These are phyloP conservation scores for Closterium sp. DNA, from an alignment of 139 green algal species.

Conservation along the genomic window DNA sequence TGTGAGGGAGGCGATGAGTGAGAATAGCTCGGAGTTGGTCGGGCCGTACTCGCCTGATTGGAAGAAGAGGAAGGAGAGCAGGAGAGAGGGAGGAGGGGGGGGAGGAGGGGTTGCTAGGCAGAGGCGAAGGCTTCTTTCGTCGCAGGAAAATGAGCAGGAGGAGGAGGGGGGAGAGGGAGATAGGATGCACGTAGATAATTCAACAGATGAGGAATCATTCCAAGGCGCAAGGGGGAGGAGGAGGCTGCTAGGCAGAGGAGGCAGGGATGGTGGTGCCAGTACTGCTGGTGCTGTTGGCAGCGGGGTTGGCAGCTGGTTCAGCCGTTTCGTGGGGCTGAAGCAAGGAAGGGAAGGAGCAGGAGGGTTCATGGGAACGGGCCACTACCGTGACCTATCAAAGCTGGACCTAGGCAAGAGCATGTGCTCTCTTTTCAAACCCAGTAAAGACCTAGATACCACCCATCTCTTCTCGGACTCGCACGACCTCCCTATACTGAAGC, in stretches of 20 bases:
- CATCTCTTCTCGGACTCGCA: neutral
- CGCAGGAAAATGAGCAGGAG: neutral
- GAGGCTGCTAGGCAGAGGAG: neutral
- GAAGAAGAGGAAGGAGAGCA: neutral
- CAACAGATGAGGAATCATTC: neutral
- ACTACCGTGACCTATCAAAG: slow-evolving; percentile 25
- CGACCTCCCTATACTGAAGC: slow-evolving; percentile 1
- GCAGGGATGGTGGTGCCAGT: too few species aligned
- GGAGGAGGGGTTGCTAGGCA: neutral
- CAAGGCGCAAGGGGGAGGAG: neutral
- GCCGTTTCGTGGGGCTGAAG: neutral
- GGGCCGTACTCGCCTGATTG: neutral
- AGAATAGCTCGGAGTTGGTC: neutral
- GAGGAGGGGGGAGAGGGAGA: neutral
- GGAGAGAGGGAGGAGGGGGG: neutral
- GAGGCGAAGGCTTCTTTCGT: neutral
- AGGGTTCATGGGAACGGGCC: neutral
- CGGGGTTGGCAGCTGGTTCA: neutral
- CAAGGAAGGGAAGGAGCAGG: neutral
- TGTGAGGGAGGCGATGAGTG: slow-evolving; percentile 4
- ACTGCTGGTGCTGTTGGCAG: too few species aligned
- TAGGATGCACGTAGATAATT: neutral
- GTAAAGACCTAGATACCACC: neutral
- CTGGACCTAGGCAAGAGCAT: slow-evolving; percentile 31
- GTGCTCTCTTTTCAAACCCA: slow-evolving; percentile 2